Percentiles rank a stretch among this genome's conserved stretches.
phyloP scores from a whole-genome alignment of 352 stramenopile species.

The Phytophthora uliginosa region DNA sequence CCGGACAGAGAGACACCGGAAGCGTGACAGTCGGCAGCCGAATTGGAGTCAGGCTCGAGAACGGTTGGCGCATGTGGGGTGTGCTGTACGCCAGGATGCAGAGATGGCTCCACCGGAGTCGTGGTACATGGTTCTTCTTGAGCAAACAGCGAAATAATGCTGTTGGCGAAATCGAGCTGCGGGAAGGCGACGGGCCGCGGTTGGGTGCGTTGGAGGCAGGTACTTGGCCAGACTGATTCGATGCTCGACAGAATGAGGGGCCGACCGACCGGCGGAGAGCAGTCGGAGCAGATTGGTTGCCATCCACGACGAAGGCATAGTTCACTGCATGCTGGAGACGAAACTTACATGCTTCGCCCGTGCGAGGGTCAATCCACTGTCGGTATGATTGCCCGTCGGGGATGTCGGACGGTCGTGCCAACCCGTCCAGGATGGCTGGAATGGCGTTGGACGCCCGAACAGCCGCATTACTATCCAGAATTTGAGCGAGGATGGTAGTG shows the following conservation, averaged over 20 bases:
- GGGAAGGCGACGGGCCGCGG: not conserved
- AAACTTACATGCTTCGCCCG: not conserved
- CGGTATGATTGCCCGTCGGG: not conserved
- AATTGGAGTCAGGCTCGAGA: too few relatives aligned
- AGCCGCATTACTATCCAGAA: not conserved
- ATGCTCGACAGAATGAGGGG: slow-evolving; percentile 3
- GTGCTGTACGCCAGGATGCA: too few relatives aligned
- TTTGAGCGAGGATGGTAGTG: not conserved
- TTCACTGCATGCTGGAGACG: slow-evolving; percentile 14
- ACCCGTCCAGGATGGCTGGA: slow-evolving; percentile 3
- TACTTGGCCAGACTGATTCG: not conserved
- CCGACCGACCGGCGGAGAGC: not conserved
- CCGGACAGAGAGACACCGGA: not conserved
- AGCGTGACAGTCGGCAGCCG: too few relatives aligned
- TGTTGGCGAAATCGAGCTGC: not conserved
- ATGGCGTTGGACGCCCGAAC: slow-evolving; percentile 8
- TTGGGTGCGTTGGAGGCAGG: not conserved
- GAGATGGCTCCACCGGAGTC: too few relatives aligned
- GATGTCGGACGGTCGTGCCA: not conserved
- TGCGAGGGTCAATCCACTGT: slow-evolving; percentile 12
- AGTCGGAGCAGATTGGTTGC: not conserved
- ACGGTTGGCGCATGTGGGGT: too few relatives aligned
- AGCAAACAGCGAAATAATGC: too few relatives aligned
- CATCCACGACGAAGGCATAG: slow-evolving; percentile 19
- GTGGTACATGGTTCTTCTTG: too few relatives aligned